A percentile compares a stretch with the other conserved stretches of the same genome.
Evolutionary conservation across 2,329 filamentous ascomycete species (phyloP).

Genomic region (Hymenoscyphus albidus): DNA sequence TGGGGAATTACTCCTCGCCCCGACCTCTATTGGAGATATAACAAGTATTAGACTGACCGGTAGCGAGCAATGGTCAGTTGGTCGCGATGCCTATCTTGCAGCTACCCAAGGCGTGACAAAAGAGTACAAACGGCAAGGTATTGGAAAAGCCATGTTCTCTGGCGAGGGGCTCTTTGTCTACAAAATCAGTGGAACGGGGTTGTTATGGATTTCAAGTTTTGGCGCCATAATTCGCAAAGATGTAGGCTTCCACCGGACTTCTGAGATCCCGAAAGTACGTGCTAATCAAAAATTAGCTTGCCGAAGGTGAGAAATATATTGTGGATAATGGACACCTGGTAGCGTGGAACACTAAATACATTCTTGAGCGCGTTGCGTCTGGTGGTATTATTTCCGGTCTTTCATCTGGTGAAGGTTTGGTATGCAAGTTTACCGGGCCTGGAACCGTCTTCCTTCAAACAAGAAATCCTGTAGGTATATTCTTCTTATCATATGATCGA

Average conservation of each 20-base stretch:
- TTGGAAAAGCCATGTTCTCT: conserved; percentile 89
- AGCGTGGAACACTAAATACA: conserved; percentile 95
- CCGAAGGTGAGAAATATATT: conserved; percentile 78
- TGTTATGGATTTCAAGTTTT: conserved; percentile 89
- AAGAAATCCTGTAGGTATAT: conserved; percentile 64
- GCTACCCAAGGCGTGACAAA: conserved; percentile 83
- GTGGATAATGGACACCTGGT: conserved; percentile 92
- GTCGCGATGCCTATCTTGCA: conserved; percentile 81
- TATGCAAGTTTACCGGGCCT: conserved; percentile 90
- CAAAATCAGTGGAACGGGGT: conserved; percentile 73
- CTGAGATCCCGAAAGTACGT: neutral
- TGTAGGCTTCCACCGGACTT: conserved; percentile 48
- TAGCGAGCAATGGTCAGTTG: conserved; percentile 75
- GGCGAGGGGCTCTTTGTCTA: conserved; percentile 92
- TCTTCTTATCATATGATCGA: neutral
- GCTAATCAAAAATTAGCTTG: conserved; percentile 37
- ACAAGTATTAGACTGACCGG: conserved; percentile 72
- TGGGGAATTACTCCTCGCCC: conserved; percentile 83
- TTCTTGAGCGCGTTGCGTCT: conserved; percentile 82
- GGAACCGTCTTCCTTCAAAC: conserved; percentile 93
- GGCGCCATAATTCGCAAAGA: conserved; percentile 95
- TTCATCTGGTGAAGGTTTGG: conserved; percentile 78
- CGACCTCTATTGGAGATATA: conserved; percentile 77
- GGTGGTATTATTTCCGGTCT: conserved; percentile 91
- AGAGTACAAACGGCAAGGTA: conserved; percentile 79